Evolutionary conservation across 2,329 filamentous ascomycete genomes (phyloP).

Genomic region (Arthrinium puccinioides): DNA sequence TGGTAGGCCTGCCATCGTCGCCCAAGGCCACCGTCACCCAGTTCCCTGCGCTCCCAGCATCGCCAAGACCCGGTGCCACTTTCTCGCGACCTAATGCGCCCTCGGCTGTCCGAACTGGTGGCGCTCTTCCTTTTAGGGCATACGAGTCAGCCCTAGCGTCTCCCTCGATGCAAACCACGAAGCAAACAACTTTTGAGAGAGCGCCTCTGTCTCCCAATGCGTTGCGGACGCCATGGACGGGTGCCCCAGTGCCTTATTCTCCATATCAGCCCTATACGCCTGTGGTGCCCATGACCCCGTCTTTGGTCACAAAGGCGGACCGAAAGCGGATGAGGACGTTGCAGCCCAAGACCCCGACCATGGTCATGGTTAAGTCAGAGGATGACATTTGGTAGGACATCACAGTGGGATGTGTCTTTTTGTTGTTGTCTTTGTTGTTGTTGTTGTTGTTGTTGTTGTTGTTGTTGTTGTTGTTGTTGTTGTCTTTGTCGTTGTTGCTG

Average conservation of each 20-base stretch:
- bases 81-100: constrained; percentile 38
- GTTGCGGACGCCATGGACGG: constrained; percentile 55
- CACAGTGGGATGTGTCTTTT: too few species aligned
- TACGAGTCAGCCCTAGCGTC: constrained; percentile 51
- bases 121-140: constrained; percentile 51
- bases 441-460: too few species aligned
- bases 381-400: constrained; percentile 56
- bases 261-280: constrained; percentile 77
- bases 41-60: constrained; percentile 26
- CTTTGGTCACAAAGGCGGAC: constrained; percentile 63
- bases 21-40: constrained; percentile 30
- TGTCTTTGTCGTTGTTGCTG: too few species aligned
- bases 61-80: constrained; percentile 25
- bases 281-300: constrained; percentile 69
- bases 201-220: constrained; percentile 48
- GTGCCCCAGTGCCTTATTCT: constrained; percentile 60
- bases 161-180: constrained; percentile 44
- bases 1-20: constrained; percentile 43
- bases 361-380: constrained; percentile 53
- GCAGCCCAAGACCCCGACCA: constrained; percentile 55
- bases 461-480: too few species aligned
- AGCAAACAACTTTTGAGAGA: constrained; percentile 59
- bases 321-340: constrained; percentile 60
- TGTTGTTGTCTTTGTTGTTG: too few species aligned
- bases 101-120: constrained; percentile 48